These are phyloP conservation scores for Protomyces lactucae-debilis DNA, from an alignment of 1,139 yeast species.

Conservation along the genomic window DNA sequence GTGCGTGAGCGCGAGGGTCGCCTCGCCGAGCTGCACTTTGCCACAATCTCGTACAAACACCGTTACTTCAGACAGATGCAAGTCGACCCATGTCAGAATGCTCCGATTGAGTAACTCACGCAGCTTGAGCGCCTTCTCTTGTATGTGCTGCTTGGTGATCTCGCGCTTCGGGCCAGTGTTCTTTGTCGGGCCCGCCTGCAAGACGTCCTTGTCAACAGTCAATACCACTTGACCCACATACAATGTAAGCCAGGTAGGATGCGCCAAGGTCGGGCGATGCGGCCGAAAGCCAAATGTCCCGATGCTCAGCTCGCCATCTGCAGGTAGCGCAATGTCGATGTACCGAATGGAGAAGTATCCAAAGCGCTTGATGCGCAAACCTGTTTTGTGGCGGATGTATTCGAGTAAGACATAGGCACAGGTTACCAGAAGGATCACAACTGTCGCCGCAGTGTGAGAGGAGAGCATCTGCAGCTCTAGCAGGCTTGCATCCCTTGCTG, in stretches of 20 bases:
- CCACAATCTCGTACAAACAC: constrained; percentile 29
- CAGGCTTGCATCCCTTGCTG: too few species aligned
- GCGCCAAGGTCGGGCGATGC: constrained; percentile 44
- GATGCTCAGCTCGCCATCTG: constrained; percentile 40
- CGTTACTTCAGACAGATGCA: constrained; percentile 26
- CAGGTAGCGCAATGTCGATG: constrained; percentile 39
- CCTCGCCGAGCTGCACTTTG: constrained; percentile 28
- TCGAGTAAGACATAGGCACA: neutral
- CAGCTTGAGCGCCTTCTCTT: constrained; percentile 1
- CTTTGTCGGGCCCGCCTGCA: constrained; percentile 6
- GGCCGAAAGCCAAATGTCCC: constrained; percentile 40
- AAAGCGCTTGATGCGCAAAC: constrained; percentile 34
- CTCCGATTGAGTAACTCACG: neutral
- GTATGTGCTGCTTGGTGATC: neutral
- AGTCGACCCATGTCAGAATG: constrained; percentile 27
- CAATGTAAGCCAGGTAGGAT: constrained; percentile 37
- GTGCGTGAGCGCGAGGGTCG: constrained; percentile 10
- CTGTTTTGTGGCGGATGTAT: neutral
- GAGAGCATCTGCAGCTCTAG: neutral
- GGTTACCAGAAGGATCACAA: neutral
- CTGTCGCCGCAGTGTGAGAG: neutral
- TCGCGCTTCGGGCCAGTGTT: neutral
- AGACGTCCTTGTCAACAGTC: constrained; percentile 9
- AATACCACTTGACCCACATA: constrained; percentile 27
- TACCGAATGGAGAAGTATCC: constrained; percentile 44